These are phyloP conservation scores for Saccharomyces hybrid DNA, from an alignment of 1,139 yeast genomes.

Conservation along the genomic window DNA sequence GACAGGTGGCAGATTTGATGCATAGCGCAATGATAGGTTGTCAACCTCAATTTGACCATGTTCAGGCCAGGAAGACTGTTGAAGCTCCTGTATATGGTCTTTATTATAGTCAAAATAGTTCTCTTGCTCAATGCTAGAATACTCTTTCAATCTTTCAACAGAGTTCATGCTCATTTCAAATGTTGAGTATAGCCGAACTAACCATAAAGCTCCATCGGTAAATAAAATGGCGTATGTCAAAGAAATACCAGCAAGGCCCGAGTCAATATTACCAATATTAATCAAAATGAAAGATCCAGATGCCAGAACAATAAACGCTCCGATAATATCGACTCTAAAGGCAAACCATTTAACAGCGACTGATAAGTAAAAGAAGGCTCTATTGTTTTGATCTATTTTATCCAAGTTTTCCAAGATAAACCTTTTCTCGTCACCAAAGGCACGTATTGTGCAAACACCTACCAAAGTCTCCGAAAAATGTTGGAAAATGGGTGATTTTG, in stretches of 20 bases:
- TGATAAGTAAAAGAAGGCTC: conserved; percentile 54
- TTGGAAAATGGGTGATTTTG: conserved; percentile 64
- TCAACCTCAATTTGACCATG: conserved; percentile 47
- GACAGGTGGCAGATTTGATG: conserved; percentile 61
- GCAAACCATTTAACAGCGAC: conserved; percentile 72
- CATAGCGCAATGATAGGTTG: conserved; percentile 53
- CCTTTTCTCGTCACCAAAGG: conserved; percentile 42
- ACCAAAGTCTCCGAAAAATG: conserved; percentile 63
- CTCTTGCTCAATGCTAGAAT: conserved; percentile 57
- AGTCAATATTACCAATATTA: conserved; percentile 51
- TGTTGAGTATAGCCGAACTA: conserved; percentile 46
- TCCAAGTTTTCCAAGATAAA: conserved; percentile 42
- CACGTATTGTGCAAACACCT: conserved; percentile 60
- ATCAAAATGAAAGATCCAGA: conserved; percentile 45
- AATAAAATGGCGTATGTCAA: conserved; percentile 51
- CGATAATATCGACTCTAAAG: conserved; percentile 48
- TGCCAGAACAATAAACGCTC: conserved; percentile 36
- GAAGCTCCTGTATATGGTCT: conserved; percentile 42
- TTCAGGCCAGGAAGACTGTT: conserved; percentile 42
- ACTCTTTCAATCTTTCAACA: conserved; percentile 65
- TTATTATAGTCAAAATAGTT: conserved; percentile 40
- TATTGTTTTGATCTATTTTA: conserved; percentile 52
- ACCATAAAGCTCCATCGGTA: conserved; percentile 42
- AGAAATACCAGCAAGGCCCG: conserved; percentile 66
- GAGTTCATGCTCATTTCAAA: conserved; percentile 75